These are phyloP conservation scores for Leccinum cinnamomeum DNA, from an alignment of 1,284 basidiomycete species.

Conservation along the genomic window DNA sequence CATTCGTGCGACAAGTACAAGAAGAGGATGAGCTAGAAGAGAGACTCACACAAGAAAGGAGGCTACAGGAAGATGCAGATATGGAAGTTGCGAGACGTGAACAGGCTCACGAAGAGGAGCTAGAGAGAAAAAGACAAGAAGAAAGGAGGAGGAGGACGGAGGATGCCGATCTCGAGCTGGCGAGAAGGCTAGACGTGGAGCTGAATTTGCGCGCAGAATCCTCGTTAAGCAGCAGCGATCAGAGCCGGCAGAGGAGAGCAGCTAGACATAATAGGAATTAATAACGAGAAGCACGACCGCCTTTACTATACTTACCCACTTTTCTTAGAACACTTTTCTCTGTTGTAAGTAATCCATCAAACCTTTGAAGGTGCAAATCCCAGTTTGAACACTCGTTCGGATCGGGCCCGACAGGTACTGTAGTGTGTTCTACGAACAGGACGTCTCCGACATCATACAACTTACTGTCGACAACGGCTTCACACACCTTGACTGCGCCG, in stretches of 20 bases:
- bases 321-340: background rate
- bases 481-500: background rate
- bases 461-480: background rate
- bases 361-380: background rate
- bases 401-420: background rate
- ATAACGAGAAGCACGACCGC: conserved; percentile 4
- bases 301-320: conserved; percentile 1
- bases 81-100: conserved; percentile 34
- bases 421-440: conserved; percentile 3
- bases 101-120: conserved; percentile 41
- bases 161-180: conserved; percentile 31
- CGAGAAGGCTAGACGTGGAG: conserved; percentile 33
- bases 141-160: conserved; percentile 25
- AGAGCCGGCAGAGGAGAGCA: conserved; percentile 8
- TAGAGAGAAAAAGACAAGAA: conserved; percentile 38
- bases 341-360: background rate
- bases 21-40: conserved; percentile 34
- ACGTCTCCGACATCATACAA: background rate
- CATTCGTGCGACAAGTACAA: conserved; percentile 30
- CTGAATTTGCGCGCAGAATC: conserved; percentile 21
- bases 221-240: conserved; percentile 6
- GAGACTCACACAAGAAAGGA: conserved; percentile 21
- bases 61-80: conserved; percentile 34
- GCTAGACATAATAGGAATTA: conserved; percentile 3
- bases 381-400: background rate